Percentiles rank a stretch among this genome's conserved stretches.
Evolutionary conservation across 176 grass and related monocot species (phyloP).

Genomic region (Aegilops sharonensis): DNA sequence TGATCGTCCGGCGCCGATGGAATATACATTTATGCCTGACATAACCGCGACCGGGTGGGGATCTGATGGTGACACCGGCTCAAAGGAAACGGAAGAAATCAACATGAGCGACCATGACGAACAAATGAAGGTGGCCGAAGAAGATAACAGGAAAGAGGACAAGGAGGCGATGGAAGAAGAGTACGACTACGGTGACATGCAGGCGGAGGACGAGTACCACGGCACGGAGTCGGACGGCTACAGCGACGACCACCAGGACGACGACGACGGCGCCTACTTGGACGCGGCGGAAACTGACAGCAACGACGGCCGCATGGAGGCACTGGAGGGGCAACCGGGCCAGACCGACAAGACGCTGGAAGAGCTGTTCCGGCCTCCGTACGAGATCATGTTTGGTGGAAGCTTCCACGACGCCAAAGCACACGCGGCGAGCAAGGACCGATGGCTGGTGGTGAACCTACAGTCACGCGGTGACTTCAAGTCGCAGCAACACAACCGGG

Average conservation of each 20-base stretch:
- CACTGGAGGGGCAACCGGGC: background rate
- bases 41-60: background rate
- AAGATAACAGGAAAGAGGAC: background rate
- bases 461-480: background rate
- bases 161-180: background rate
- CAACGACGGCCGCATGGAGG: background rate
- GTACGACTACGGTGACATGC: background rate
- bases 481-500: conserved; percentile 33
- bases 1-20: background rate
- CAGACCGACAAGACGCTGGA: background rate
- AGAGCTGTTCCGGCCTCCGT: background rate
- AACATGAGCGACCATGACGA: background rate
- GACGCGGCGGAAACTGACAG: background rate
- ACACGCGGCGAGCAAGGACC: background rate
- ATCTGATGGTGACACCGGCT: background rate
- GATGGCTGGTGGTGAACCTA: conserved; percentile 31
- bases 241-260: background rate
- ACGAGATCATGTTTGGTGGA: background rate
- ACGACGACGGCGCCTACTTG: background rate
- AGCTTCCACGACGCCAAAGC: conserved; percentile 28
- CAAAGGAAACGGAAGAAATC: background rate
- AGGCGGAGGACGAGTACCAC: background rate
- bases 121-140: background rate
- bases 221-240: background rate
- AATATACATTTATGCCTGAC: background rate